Percentiles rank a stretch among this genome's conserved stretches.
Evolutionary conservation across 129 eudicot genomes (phyloP).

Genomic region (Pseudognaphalium luteoalbum): DNA sequence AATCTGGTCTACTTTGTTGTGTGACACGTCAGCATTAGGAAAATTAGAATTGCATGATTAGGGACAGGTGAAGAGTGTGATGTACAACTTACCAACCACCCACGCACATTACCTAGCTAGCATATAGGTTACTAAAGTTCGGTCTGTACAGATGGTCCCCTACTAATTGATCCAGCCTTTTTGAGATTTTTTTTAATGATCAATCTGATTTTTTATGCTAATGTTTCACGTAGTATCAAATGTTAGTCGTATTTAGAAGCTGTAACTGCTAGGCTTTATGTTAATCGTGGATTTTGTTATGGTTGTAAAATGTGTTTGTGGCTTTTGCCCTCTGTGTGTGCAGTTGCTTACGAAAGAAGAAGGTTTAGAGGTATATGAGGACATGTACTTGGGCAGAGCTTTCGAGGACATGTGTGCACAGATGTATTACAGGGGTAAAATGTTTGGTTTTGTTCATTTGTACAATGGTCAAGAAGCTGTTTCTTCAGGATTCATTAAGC

Average conservation of each 20-base stretch:
- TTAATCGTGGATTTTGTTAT: not conserved
- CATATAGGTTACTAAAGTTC: no score
- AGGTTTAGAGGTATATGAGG: constrained; percentile 30
- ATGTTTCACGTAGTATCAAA: not conserved
- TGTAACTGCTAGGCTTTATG: not conserved
- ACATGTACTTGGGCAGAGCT: constrained; percentile 31
- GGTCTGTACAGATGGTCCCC: not conserved
- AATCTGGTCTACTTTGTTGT: not conserved
- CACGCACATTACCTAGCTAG: not conserved
- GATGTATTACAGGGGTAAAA: constrained; percentile 33
- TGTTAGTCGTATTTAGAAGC: not conserved
- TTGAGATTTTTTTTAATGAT: no score
- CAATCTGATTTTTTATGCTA: not conserved
- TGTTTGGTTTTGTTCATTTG: constrained; percentile 34
- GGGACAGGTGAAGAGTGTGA: not conserved
- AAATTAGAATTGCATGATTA: no score
- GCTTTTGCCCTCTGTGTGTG: not conserved
- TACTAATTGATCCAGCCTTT: not conserved
- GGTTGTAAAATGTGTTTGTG: not conserved
- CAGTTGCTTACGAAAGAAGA: constrained; percentile 32
- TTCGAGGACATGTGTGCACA: constrained; percentile 36
- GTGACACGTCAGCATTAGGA: not conserved
- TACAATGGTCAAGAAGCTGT: constrained; percentile 35
- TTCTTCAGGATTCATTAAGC: constrained; percentile 32
- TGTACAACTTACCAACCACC: no score